Conservation (phyloP, 169 alveolate genomes). For the Babesia ovis region DNA sequence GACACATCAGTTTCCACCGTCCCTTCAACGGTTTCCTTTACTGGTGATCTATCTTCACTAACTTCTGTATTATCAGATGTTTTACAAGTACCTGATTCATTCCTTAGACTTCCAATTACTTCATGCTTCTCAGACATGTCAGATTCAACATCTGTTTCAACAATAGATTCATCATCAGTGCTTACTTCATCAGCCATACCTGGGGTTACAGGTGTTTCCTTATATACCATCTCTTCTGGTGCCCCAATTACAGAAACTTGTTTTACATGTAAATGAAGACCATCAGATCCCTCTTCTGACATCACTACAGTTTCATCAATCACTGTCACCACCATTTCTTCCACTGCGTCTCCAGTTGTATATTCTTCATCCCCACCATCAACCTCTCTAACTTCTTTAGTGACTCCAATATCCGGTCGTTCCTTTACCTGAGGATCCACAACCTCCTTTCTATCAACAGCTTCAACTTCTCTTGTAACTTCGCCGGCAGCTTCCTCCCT, state of each 20-base stretch:
- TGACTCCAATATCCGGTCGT: neutral
- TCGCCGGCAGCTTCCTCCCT: neutral
- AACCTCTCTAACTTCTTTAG: neutral
- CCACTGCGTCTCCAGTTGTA: neutral
- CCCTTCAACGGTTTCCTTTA: too few relatives aligned
- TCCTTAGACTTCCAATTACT: too few relatives aligned
- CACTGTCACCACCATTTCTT: constrained; percentile 7
- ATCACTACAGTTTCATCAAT: neutral
- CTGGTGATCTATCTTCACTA: too few relatives aligned
- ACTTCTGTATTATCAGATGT: too few relatives aligned
- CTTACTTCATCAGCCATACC: constrained; percentile 38
- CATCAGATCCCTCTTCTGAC: constrained; percentile 6
- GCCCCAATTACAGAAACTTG: neutral
- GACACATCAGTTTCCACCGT: too few relatives aligned
- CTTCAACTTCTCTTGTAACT: neutral
- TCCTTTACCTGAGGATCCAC: too few relatives aligned
- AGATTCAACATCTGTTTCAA: constrained; percentile 11
- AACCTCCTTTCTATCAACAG: too few relatives aligned
- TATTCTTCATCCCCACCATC: neutral
- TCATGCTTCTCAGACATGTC: neutral
- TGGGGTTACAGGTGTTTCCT: neutral
- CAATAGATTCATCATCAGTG: constrained; percentile 30
- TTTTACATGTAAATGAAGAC: neutral
- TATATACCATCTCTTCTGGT: neutral
- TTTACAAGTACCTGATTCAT: too few relatives aligned